Evolutionary conservation across 2,329 filamentous ascomycete genomes (phyloP).

Genomic region (Harringtonia lauricola): DNA sequence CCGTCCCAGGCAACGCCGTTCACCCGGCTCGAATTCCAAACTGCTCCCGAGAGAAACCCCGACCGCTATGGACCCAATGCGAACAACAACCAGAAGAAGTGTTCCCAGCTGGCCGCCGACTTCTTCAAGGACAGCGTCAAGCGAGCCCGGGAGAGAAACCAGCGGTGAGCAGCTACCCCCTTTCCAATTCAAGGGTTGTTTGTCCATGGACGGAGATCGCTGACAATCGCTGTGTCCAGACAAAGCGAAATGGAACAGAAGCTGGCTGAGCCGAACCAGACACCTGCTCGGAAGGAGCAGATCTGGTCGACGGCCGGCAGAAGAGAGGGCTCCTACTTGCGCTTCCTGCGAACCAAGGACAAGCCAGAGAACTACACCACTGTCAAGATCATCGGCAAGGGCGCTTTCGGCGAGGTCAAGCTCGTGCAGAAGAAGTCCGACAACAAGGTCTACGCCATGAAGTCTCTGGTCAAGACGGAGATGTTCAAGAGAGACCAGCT

Average conservation of each 20-base stretch:
- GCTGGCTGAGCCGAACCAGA: constrained; percentile 64
- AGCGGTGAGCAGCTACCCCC: constrained; percentile 48
- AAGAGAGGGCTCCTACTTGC: constrained; percentile 85
- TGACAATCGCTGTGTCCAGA: constrained; percentile 39
- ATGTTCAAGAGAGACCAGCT: constrained; percentile 99
- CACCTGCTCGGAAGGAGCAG: constrained; percentile 66
- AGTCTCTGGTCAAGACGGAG: constrained; percentile 95
- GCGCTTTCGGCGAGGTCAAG: constrained; percentile 96
- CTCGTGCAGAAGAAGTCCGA: constrained; percentile 93
- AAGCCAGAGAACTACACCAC: constrained; percentile 91
- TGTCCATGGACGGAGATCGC: neutral
- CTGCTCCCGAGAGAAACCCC: constrained; percentile 75
- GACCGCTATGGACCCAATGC: constrained; percentile 59
- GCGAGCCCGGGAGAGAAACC: constrained; percentile 86
- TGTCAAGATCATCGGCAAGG: constrained; percentile 97
- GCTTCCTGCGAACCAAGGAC: constrained; percentile 88
- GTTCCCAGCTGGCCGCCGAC: constrained; percentile 62
- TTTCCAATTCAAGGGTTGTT: neutral
- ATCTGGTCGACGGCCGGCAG: constrained; percentile 76
- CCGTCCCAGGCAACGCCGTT: constrained; percentile 45
- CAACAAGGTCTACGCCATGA: constrained; percentile 95
- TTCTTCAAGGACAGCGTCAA: constrained; percentile 99
- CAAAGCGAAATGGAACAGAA: constrained; percentile 87
- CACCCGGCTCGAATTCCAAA: constrained; percentile 57
- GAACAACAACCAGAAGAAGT: constrained; percentile 62